Percentiles rank a stretch among this genome's conserved stretches.
phyloP scores from a whole-genome alignment of 2,329 filamentous ascomycete species.

The Beauveria rudraprayagi region DNA sequence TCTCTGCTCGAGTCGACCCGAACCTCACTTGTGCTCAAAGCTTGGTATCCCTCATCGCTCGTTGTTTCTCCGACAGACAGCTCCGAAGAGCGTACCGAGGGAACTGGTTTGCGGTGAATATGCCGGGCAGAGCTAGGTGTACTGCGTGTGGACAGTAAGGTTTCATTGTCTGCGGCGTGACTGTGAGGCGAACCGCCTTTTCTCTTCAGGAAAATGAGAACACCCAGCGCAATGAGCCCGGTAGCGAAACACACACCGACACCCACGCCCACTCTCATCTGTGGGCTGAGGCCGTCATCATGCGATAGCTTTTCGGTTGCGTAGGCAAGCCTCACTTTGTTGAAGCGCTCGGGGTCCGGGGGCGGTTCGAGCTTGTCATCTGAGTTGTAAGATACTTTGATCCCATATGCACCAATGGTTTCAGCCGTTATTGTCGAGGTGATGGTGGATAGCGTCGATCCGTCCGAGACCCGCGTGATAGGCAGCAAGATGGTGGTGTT shows the following conservation, averaged over 20 bases:
- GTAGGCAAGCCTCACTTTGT: neutral
- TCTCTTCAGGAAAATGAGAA: neutral
- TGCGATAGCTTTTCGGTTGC: neutral
- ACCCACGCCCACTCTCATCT: neutral
- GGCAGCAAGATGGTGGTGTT: neutral
- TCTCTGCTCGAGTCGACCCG: neutral
- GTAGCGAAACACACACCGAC: neutral
- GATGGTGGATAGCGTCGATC: neutral
- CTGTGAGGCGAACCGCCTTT: neutral
- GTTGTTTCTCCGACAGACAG: neutral
- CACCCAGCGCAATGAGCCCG: neutral
- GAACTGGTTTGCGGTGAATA: neutral
- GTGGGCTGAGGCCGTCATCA: neutral
- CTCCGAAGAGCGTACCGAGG: neutral
- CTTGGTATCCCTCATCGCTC: neutral
- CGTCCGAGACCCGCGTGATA: neutral
- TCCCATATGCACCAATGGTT: neutral
- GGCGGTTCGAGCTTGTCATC: neutral
- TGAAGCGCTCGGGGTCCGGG: neutral
- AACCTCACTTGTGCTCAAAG: neutral
- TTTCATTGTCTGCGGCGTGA: neutral
- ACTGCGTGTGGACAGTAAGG: neutral
- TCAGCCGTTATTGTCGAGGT: neutral
- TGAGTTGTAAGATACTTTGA: neutral
- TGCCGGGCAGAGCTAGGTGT: neutral